Evolutionary conservation across 2,329 filamentous ascomycete genomes (phyloP).

Genomic region (Paraconiothyrium brasiliense): DNA sequence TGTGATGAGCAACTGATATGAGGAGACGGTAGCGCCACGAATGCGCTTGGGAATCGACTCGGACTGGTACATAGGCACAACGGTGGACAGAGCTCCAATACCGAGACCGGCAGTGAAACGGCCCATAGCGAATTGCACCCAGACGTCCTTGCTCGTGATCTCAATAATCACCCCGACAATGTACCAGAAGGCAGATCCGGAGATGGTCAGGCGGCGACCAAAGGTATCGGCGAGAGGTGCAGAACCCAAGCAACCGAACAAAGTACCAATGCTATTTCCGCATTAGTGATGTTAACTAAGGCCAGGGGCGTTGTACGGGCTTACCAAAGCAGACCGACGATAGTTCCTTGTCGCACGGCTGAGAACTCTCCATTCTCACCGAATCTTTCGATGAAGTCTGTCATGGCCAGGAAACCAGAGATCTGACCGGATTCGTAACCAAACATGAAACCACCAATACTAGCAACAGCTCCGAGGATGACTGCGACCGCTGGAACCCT

Average conservation of each 20-base stretch:
- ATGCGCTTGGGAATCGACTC: conserved; percentile 72
- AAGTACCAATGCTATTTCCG: conserved; percentile 67
- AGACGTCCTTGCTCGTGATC: conserved; percentile 65
- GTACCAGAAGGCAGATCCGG: conserved; percentile 68
- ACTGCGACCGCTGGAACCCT: conserved; percentile 39
- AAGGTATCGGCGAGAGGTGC: conserved; percentile 69
- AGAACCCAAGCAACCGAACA: conserved; percentile 71
- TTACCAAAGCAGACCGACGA: conserved; percentile 48
- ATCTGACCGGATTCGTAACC: conserved; percentile 43
- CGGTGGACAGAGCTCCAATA: conserved; percentile 71
- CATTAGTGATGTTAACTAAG: conserved; percentile 17
- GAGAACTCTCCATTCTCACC: conserved; percentile 45
- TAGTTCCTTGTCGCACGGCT: conserved; percentile 45
- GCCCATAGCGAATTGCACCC: conserved; percentile 72
- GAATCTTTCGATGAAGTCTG: conserved; percentile 45
- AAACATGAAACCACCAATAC: conserved; percentile 50
- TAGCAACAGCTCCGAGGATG: conserved; percentile 43
- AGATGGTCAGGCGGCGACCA: conserved; percentile 70
- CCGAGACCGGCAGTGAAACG: conserved; percentile 71
- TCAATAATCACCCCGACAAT: conserved; percentile 72
- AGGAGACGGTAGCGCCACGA: conserved; percentile 69
- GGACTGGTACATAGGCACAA: conserved; percentile 69
- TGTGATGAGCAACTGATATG: conserved; percentile 75
- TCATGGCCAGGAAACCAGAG: conserved; percentile 47
- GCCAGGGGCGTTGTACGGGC: conserved; percentile 9